Evolutionary conservation across 2,329 filamentous ascomycete species (phyloP), one percentile per base, ranked within the genome.

Genomic region (Calonectria pauciramosa): DNA sequence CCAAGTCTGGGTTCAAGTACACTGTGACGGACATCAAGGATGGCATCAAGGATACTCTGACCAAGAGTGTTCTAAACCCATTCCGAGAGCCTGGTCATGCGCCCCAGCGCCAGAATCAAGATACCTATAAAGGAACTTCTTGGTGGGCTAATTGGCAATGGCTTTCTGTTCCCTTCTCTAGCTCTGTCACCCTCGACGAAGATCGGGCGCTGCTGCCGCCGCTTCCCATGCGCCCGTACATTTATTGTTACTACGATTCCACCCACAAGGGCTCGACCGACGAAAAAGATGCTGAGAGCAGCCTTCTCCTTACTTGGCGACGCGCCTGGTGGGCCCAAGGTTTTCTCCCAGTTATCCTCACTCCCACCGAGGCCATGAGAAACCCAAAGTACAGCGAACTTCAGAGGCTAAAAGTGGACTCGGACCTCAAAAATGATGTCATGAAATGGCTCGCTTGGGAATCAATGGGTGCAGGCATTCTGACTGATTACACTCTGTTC

Each of bases 251-350:
- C 85, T 98, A 98, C 83, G 95, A 98, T 81, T 87, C 91, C 14
- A 91, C 91, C 6, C 84, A 88, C 23, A 86, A 90, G 75, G 93
- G 93, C 84, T 90, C 94, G 38, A 88, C 90, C 64, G 90, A 90
- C 23, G 89, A 91, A 66, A 91, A 91, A 79, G 91, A 94, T 74
- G 94, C 95, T 5, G 95, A 98, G 83, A 93, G 93, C 81, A 91
- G 93, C 73, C 86, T 99, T 73, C 89, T 99, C 64, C 87, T 98
- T 72, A 94, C 94, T 68, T 99, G 97, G 97, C 91, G 96, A 74
- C 91, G 95, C 59, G 96, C 96, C 3, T 99, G 96, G 96, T 99
- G 95, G 95, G 95, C 96, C 0, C 93, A 97, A 81, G 97, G 96
- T 14, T 98, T 99, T 86, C 92, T 90, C 76, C 96, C 97, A 0